phyloP scores from a whole-genome alignment of 2,329 filamentous ascomycete species.

The Cryphonectria naterciae region DNA sequence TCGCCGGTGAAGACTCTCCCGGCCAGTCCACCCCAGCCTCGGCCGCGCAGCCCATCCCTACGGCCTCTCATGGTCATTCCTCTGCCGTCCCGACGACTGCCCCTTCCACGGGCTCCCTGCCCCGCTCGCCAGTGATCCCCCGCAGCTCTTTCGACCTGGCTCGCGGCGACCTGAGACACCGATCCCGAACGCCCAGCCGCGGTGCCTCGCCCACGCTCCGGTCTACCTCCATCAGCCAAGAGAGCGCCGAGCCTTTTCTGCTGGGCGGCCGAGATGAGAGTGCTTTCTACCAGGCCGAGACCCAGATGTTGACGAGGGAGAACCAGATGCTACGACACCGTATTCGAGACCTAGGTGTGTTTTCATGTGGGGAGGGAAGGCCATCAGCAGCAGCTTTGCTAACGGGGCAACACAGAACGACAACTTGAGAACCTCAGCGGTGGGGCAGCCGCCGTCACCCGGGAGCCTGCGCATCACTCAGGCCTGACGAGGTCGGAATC shows the following conservation, averaged over 20 bases:
- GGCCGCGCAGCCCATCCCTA: constrained; percentile 15
- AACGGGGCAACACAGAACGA: constrained; percentile 47
- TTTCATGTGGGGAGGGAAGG: not conserved
- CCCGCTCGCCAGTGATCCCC: constrained; percentile 54
- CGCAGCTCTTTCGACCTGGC: constrained; percentile 64
- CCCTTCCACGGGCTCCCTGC: constrained; percentile 49
- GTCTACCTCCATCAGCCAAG: constrained; percentile 61
- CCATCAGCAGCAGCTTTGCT: constrained; percentile 20
- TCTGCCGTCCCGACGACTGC: constrained; percentile 39
- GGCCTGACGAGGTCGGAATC: constrained; percentile 53
- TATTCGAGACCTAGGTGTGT: constrained; percentile 71
- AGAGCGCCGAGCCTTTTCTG: constrained; percentile 61
- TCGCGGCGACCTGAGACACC: constrained; percentile 57
- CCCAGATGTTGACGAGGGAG: constrained; percentile 75
- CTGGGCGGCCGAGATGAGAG: constrained; percentile 73
- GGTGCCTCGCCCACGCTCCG: constrained; percentile 61
- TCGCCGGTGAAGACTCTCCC: constrained; percentile 45
- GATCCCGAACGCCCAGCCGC: constrained; percentile 63
- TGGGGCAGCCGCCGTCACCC: constrained; percentile 40
- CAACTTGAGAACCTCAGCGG: constrained; percentile 50
- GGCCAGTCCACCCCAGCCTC: constrained; percentile 31
- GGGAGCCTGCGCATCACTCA: constrained; percentile 54
- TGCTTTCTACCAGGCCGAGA: constrained; percentile 82
- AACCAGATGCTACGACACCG: constrained; percentile 82
- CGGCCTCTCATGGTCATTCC: constrained; percentile 41